These are phyloP conservation scores for Mycocentrospora acerina DNA, from an alignment of 2,329 filamentous ascomycete species.

Conservation along the genomic window DNA sequence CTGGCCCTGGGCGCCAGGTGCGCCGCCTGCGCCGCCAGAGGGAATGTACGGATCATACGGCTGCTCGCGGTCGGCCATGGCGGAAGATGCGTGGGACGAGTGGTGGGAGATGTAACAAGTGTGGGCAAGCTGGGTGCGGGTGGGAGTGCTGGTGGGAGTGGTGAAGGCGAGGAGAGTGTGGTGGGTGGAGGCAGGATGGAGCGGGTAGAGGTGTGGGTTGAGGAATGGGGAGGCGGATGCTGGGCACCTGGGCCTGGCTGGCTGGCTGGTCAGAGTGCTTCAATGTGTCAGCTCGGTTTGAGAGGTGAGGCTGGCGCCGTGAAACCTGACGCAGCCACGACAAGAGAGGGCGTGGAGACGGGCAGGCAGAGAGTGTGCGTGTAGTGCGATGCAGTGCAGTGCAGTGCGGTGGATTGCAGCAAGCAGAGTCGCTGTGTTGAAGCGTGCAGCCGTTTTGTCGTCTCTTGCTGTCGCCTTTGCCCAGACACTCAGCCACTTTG, in stretches of 20 bases:
- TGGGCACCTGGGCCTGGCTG: constrained; percentile 12
- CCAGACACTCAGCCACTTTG: too few species aligned
- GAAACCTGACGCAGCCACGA: constrained; percentile 23
- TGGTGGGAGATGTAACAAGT: constrained; percentile 5
- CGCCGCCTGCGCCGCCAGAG: constrained; percentile 55
- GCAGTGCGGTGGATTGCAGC: too few species aligned
- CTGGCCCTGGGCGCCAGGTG: constrained; percentile 50
- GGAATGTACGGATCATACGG: constrained; percentile 92
- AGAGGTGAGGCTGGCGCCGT: constrained; percentile 32
- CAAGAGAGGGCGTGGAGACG: constrained; percentile 3
- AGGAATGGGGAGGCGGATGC: constrained; percentile 13
- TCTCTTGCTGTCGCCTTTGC: neutral
- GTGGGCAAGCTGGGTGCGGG: constrained; percentile 21
- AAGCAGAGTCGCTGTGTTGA: neutral
- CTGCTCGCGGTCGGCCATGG: constrained; percentile 60
- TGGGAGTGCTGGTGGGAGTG: constrained; percentile 13
- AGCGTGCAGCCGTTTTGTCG: constrained; percentile 3
- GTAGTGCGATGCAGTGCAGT: too few species aligned
- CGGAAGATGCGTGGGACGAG: constrained; percentile 18
- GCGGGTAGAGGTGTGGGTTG: constrained; percentile 20
- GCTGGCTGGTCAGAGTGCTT: constrained; percentile 21
- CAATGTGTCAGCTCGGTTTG: constrained; percentile 33
- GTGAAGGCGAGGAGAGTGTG: constrained; percentile 21
- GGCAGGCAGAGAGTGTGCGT: constrained; percentile 1
- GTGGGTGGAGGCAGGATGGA: constrained; percentile 27